A percentile compares a stretch with the other conserved stretches of the same genome.
These are phyloP conservation scores for Penicillium fimorum DNA, from an alignment of 495 filamentous ascomycete genomes.

Conservation along the genomic window DNA sequence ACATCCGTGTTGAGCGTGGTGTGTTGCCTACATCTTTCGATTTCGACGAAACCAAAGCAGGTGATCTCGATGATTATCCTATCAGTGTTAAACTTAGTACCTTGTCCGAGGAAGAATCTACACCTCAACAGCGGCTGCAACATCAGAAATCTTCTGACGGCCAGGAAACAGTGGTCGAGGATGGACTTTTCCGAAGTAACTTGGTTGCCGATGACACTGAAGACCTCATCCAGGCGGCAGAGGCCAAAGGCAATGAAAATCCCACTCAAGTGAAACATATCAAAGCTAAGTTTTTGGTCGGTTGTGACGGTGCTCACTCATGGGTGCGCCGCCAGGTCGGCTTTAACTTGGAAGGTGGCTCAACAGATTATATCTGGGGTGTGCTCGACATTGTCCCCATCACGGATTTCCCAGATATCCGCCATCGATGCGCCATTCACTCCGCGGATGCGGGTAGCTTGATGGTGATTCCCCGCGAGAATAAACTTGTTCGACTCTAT, in stretches of 20 bases:
- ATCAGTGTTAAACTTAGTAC: conserved; percentile 47
- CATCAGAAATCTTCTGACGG: conserved; percentile 12
- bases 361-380: conserved; percentile 61
- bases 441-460: conserved; percentile 57
- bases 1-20: conserved; percentile 43
- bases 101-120: conserved; percentile 46
- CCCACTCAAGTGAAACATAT: conserved; percentile 37
- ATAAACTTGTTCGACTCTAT: conserved; percentile 65
- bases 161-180: conserved; percentile 23
- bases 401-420: conserved; percentile 66
- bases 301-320: conserved; percentile 61
- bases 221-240: conserved; percentile 46
- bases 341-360: conserved; percentile 54
- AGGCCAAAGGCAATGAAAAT: conserved; percentile 19
- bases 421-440: conserved; percentile 62
- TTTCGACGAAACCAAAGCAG: conserved; percentile 40
- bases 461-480: conserved; percentile 67
- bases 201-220: conserved; percentile 55
- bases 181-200: conserved; percentile 59
- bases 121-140: conserved; percentile 17
- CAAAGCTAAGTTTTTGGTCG: conserved; percentile 61
- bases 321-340: conserved; percentile 57
- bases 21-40: conserved; percentile 44
- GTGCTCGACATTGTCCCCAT: conserved; percentile 62
- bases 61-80: conserved; percentile 51